A percentile compares a stretch with the other conserved stretches of the same genome.
Evolutionary conservation across 2,329 filamentous ascomycete genomes (phyloP).

Genomic region (Coniochaeta sp.): DNA sequence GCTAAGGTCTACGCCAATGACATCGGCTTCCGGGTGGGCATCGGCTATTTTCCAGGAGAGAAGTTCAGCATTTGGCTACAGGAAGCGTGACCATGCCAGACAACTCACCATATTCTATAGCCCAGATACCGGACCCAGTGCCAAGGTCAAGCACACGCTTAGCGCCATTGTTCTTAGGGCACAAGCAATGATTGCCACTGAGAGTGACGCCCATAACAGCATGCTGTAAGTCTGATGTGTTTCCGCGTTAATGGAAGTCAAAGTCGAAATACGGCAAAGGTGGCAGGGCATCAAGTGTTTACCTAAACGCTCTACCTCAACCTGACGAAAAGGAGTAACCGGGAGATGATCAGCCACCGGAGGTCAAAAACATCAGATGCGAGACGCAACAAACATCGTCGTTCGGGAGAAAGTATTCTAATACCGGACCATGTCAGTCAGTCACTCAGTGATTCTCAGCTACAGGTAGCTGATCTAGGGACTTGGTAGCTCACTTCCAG

Average conservation of each 20-base stretch:
- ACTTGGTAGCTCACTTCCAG: constrained; percentile 8
- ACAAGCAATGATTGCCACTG: constrained; percentile 7
- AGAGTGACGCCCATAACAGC: constrained; percentile 10
- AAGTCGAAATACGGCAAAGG: too few relatives aligned
- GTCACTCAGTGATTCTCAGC: not conserved
- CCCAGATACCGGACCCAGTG: constrained; percentile 14
- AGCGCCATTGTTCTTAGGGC: constrained; percentile 9
- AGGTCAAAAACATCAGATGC: not conserved
- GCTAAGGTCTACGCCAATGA: constrained; percentile 10
- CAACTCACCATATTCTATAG: constrained; percentile 12
- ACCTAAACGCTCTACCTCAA: constrained; percentile 3
- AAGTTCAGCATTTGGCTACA: not conserved
- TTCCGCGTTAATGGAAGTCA: too few relatives aligned
- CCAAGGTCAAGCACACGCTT: constrained; percentile 13
- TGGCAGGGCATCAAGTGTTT: too few relatives aligned
- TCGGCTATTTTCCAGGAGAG: constrained; percentile 3
- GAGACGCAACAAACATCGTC: constrained; percentile 2
- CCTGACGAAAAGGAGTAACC: not conserved
- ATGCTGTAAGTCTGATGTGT: constrained; percentile 12
- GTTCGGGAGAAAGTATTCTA: constrained; percentile 7
- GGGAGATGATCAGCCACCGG: not conserved
- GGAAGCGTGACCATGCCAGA: not conserved
- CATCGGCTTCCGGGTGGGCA: constrained; percentile 11
- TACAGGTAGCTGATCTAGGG: not conserved
- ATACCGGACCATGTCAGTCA: not conserved